Conservation (phyloP, 768 basidiomycete species). For the Calocybe cyanea region DNA sequence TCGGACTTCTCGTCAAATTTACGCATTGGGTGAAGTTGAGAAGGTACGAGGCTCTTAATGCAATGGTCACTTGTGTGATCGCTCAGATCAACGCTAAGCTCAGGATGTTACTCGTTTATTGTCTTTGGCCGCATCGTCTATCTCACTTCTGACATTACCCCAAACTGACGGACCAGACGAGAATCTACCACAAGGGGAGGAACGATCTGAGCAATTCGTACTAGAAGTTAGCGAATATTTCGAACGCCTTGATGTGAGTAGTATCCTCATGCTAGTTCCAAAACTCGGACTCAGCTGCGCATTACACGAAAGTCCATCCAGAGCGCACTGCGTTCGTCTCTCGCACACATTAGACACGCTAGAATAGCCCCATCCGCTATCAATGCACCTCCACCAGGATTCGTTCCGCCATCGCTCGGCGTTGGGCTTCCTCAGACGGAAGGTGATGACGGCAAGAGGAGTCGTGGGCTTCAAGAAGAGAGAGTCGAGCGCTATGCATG, state of each 20-base stretch:
- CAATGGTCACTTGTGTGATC: not conserved
- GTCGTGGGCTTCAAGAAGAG: constrained; percentile 73
- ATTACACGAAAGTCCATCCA: constrained; percentile 65
- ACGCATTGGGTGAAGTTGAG: constrained; percentile 75
- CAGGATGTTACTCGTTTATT: constrained; percentile 79
- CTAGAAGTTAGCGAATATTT: constrained; percentile 85
- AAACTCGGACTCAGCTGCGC: constrained; percentile 2
- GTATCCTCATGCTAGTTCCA: not conserved
- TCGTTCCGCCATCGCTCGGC: constrained; percentile 75
- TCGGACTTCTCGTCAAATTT: constrained; percentile 77
- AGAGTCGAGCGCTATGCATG: constrained; percentile 75
- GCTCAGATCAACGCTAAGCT: constrained; percentile 7
- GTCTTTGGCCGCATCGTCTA: constrained; percentile 71
- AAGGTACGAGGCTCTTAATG: constrained; percentile 42
- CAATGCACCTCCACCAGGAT: constrained; percentile 68
- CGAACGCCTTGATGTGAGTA: constrained; percentile 67
- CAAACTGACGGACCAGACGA: constrained; percentile 73
- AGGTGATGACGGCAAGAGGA: constrained; percentile 31
- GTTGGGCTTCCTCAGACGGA: constrained; percentile 60
- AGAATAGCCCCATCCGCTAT: constrained; percentile 88
- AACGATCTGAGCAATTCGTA: constrained; percentile 82
- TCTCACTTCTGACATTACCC: constrained; percentile 76
- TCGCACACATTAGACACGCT: constrained; percentile 78
- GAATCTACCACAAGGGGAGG: constrained; percentile 72
- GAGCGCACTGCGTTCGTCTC: constrained; percentile 66